Base-by-base conservation (phyloP, 352 stramenopile genomes). In the Globisporangium uncinulatum region DNA sequence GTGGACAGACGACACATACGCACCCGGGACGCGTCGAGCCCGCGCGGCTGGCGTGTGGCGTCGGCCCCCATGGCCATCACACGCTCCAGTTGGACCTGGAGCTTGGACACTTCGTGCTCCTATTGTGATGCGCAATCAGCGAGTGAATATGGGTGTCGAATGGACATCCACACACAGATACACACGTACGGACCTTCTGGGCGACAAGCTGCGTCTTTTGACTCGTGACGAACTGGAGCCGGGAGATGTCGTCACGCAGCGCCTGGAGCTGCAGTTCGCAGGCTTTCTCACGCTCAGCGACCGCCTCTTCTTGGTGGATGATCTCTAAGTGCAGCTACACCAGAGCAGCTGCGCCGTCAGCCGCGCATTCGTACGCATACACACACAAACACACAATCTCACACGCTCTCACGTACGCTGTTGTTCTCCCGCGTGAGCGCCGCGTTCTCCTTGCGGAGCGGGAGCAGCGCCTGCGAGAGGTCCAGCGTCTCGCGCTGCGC, bases 241-340 rank as follows among this genome's bases (percentile, higher is more conserved):
- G 79, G 56, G 82, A 69, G 31, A 92, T 44, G 34, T 91, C 76
- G 61, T 94, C 79, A n/a, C 71, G 68, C 13, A 89, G 71, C n/a
- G 69, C 67, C 55, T 92, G 72, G 17, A 89, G 60, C 64, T 89
- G 63, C 36, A 87, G 61, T 39, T 88, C 72, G 47, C 79, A 89
- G 5, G 65, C 54, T 31, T 82, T 78, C 55, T 92, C 82, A 31
- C 77, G 67, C 66, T 89, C 77, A 6, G 66, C 73, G 36, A 89
- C 74, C 19, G 73, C 70, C 51, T 92, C 82, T 73, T 92, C 79
- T 47, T 92, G 79, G 63, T 92, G 82, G 54, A 92, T 92, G 50
- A 89, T 77, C 62, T 92, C 79, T 45, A 89, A 49, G 59, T 89
- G 79, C 7, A 92, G 70, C 81, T 91, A 50, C 17, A 20, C 8